Evolutionary conservation across 106 monocot species (phyloP).

Genomic region (Allium cepa): DNA sequence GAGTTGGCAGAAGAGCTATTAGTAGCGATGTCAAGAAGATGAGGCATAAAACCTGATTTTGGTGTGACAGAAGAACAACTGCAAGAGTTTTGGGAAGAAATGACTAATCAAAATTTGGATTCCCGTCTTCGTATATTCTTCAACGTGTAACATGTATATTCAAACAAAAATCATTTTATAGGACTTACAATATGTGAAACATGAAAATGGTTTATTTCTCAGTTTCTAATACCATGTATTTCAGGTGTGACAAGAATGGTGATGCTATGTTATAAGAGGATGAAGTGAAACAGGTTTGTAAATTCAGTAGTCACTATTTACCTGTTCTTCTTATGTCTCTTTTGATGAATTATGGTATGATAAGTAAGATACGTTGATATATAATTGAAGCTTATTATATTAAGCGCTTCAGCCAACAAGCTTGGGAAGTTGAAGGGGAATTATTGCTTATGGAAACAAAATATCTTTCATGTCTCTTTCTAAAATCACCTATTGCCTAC

Average conservation of each 20-base stretch:
- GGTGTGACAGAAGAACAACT: conserved; percentile 54
- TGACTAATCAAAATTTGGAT: conserved; percentile 86
- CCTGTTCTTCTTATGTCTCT: background rate
- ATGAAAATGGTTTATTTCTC: too few species aligned
- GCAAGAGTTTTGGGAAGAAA: conserved; percentile 88
- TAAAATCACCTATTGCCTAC: too few species aligned
- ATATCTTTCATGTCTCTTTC: too few species aligned
- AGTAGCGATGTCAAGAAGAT: conserved; percentile 58
- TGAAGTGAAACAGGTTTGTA: conserved; percentile 88
- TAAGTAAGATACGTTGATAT: background rate
- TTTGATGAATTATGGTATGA: background rate
- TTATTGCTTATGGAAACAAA: background rate
- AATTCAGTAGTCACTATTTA: background rate
- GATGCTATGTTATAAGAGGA: conserved; percentile 87
- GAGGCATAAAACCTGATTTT: conserved; percentile 28
- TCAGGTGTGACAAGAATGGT: conserved; percentile 97
- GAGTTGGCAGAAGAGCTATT: conserved; percentile 87
- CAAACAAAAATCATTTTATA: too few species aligned
- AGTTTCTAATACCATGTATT: background rate
- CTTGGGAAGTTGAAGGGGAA: conserved; percentile 75
- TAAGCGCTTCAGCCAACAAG: conserved; percentile 91
- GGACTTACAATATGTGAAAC: too few species aligned
- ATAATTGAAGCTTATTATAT: conserved; percentile 55
- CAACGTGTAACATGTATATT: conserved; percentile 55
- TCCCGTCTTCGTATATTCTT: conserved; percentile 94